Evolutionary conservation across 768 basidiomycete species (phyloP), one percentile per base, ranked within the genome.

Genomic region (Hysterangium stoloniferum): DNA sequence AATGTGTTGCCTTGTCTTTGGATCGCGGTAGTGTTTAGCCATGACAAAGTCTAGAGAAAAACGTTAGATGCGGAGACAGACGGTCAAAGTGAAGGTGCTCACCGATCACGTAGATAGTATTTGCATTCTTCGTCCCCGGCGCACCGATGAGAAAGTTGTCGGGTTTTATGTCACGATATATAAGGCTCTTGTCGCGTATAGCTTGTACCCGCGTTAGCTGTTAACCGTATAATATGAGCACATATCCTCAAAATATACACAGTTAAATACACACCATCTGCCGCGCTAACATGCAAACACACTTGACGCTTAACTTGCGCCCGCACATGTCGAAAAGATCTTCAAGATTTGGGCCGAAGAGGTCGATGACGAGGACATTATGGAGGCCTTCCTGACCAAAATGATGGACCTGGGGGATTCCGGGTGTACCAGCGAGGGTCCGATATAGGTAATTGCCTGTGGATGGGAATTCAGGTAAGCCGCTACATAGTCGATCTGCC

Each of bases 1-100:
- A 54, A 99, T 99, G 68, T 99, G 95, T 52, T 88, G 80, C 64
- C 92, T 96, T 15, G 91, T 92, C 71, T 95, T 97, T 0, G 95
- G 95, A 67, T 99, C 96, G 50, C 96, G 83, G 66, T 97, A 98
- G 68, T 97, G 93, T 68, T 99, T 99, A 45, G 95, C 95, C 96
- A 98, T 98, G 54, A 96, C 95, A 62, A 99, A 97, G 65, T 99
- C 95, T 86, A 50, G 37, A 44, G 22, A 15, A 17, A 50, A 24
- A 15, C 12, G 25, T n/a, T n/a, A n/a, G n/a, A 27, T 48, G 44
- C 34, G 44, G 43, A n/a, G 52, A 24, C 33, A 24, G 35, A 15
- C 29, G 33, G 36, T 31, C 43, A 20, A 46, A 46, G 22, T 40
- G 52, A 52, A 19, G 52, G 42, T 19, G 72, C 84, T 52, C 59